These are phyloP conservation scores for Thuja plicata DNA, from an alignment of 83 land plant genomes.

Conservation along the genomic window DNA sequence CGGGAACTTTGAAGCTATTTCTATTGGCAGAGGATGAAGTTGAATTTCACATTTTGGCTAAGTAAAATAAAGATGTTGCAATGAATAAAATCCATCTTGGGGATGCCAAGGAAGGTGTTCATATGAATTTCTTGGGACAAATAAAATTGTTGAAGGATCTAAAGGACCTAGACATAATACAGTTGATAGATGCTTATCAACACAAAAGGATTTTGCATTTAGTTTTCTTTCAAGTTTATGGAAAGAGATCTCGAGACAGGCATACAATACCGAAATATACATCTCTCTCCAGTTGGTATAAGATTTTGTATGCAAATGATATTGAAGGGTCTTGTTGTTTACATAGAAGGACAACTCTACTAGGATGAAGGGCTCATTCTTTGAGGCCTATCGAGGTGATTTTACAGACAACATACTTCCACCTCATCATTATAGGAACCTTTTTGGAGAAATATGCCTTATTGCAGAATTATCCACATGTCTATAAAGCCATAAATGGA, in stretches of 20 bases:
- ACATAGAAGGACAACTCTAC: constrained; percentile 98
- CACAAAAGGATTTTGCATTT: constrained; percentile 95
- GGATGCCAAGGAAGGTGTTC: constrained; percentile 93
- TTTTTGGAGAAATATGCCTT: no score
- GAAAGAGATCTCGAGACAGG: constrained; percentile 98
- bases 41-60: no score
- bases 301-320: constrained; percentile 97
- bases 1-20: no score
- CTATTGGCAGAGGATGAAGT: no score
- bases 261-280: constrained; percentile 84
- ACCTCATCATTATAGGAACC: no score
- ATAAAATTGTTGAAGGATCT: constrained; percentile 95
- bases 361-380: no score
- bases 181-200: constrained; percentile 93
- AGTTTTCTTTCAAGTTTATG: constrained; percentile 98
- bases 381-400: no score
- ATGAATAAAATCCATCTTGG: constrained; percentile 95
- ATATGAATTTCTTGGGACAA: constrained; percentile 94
- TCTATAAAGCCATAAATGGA: no score
- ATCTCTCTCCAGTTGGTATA: constrained; percentile 89
- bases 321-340: constrained; percentile 86
- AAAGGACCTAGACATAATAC: constrained; percentile 89
- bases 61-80: constrained; percentile 81
- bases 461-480: no score
- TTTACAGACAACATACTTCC: no score